Conservation (phyloP, 495 filamentous ascomycete genomes). For the Ramalina peruviana region DNA sequence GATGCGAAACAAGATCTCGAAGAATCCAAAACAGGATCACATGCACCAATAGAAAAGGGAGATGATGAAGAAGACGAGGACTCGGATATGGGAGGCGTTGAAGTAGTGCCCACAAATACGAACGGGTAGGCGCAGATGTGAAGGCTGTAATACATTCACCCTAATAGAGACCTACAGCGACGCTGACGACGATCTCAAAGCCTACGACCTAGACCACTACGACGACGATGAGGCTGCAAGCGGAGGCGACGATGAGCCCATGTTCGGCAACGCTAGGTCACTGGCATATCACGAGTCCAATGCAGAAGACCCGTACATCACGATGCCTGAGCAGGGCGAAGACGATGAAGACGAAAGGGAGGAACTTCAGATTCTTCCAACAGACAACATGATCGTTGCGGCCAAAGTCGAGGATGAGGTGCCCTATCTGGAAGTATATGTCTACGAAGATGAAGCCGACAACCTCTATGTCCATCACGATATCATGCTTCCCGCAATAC, state of each 20-base stretch:
- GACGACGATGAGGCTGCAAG: conserved; percentile 61
- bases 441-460: conserved; percentile 86
- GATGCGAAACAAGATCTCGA: conserved; percentile 79
- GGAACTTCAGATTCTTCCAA: conserved; percentile 82
- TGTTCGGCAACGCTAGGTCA: conserved; percentile 90
- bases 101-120: conserved; percentile 3
- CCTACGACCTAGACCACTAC: conserved; percentile 93
- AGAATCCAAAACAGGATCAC: conserved; percentile 39
- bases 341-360: conserved; percentile 74
- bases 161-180: conserved; percentile 24
- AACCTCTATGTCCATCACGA: conserved; percentile 99
- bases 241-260: conserved; percentile 53
- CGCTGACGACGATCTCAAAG: conserved; percentile 78
- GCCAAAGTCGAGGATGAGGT: conserved; percentile 95
- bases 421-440: conserved; percentile 90
- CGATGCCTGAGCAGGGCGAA: conserved; percentile 55
- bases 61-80: conserved; percentile 11
- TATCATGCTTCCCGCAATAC: conserved; percentile 96
- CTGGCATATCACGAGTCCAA: conserved; percentile 87
- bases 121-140: background rate
- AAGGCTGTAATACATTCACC: background rate
- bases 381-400: conserved; percentile 82
- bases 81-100: conserved; percentile 8
- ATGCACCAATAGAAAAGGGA: conserved; percentile 1
- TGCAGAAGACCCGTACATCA: conserved; percentile 92